Conservation (phyloP, 202 grass and related monocot species). For the Dendrocalamus latiflorus region DNA sequence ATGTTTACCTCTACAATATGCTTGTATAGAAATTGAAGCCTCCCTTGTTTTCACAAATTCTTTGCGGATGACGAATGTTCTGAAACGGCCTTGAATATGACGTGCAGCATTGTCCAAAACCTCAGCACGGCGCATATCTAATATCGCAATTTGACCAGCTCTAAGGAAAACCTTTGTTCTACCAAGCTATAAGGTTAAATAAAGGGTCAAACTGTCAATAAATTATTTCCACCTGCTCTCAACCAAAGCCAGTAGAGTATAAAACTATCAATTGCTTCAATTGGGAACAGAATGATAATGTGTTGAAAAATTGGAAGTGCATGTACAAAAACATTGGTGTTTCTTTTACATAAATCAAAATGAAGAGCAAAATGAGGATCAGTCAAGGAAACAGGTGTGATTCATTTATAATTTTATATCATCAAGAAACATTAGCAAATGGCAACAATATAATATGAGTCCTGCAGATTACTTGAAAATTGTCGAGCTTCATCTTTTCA, state of each 20-base stretch:
- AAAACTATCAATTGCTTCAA: constrained; percentile 18
- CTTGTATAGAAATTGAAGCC: constrained; percentile 73
- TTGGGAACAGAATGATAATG: not conserved
- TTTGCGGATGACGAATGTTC: constrained; percentile 58
- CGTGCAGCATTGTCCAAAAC: constrained; percentile 91
- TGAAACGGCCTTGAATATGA: constrained; percentile 70
- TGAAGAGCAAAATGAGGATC: not conserved
- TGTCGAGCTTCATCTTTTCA: constrained; percentile 79
- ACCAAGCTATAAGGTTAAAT: constrained; percentile 65
- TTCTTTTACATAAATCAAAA: not conserved
- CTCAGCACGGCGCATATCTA: constrained; percentile 76
- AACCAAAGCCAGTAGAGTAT: not conserved
- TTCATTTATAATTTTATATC: not conserved
- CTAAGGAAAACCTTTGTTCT: constrained; percentile 85
- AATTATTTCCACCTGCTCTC: not conserved
- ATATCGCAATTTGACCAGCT: constrained; percentile 83
- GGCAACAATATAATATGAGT: not conserved
- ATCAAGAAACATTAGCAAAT: not conserved
- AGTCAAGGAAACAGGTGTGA: not conserved
- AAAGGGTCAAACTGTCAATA: constrained; percentile 5
- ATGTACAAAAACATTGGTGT: not conserved
- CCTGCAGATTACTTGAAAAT: constrained; percentile 73
- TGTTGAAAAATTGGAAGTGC: not conserved
- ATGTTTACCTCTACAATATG: constrained; percentile 78
- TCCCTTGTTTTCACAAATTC: constrained; percentile 63